Evolutionary conservation across 2,329 filamentous ascomycete species (phyloP).

Genomic region (Magnaporthiopsis poae): DNA sequence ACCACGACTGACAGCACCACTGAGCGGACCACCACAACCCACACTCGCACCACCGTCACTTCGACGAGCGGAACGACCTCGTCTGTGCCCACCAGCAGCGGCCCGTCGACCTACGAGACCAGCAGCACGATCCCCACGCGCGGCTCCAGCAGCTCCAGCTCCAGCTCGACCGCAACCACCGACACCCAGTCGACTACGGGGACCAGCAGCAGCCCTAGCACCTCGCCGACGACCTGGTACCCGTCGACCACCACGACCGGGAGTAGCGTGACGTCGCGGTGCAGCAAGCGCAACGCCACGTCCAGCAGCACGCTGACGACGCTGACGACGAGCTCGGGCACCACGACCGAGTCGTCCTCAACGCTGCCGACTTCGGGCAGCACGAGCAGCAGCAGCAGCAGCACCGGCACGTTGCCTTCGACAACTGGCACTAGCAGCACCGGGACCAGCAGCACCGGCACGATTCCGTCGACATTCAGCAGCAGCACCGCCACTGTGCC

Average conservation of each 20-base stretch:
- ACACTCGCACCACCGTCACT: not conserved
- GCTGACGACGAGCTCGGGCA: not conserved
- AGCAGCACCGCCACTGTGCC: too few species aligned
- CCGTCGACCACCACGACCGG: not conserved
- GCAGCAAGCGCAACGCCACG: not conserved
- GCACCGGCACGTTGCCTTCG: too few species aligned
- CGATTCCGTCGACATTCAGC: too few species aligned
- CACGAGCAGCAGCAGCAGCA: not conserved
- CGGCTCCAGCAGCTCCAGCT: not conserved
- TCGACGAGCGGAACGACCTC: constrained; percentile 1
- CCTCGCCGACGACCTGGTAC: not conserved
- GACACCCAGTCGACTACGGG: not conserved
- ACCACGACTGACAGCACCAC: not conserved
- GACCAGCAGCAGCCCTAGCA: not conserved
- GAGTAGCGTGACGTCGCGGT: not conserved
- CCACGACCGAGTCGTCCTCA: not conserved
- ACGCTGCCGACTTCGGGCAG: not conserved
- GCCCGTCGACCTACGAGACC: not conserved
- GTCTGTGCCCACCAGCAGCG: not conserved
- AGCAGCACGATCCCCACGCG: constrained; percentile 2
- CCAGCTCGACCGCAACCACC: not conserved
- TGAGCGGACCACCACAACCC: not conserved
- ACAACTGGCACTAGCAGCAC: too few species aligned
- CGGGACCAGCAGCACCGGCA: too few species aligned
- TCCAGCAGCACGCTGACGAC: not conserved